Conservation (phyloP, 176 grass and related monocot genomes). For the Poa annua region DNA sequence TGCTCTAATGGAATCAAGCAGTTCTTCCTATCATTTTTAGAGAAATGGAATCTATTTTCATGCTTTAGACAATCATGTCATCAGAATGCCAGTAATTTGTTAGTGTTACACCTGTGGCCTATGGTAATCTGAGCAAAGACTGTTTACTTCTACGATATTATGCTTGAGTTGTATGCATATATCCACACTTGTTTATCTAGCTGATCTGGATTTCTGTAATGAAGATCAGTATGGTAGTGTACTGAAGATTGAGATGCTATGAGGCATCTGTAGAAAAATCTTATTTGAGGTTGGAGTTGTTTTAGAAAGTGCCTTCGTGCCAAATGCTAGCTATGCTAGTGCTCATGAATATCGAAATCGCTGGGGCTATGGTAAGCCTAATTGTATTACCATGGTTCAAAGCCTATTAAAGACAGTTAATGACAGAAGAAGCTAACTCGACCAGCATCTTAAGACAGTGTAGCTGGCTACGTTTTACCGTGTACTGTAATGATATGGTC, state of each 20-base stretch:
- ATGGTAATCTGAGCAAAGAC: neutral
- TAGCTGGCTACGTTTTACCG: neutral
- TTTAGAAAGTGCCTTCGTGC: slow-evolving; percentile 15
- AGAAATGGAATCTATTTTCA: too few relatives aligned
- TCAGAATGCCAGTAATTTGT: neutral
- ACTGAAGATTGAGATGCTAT: slow-evolving; percentile 23
- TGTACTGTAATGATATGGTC: neutral
- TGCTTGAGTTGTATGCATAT: neutral
- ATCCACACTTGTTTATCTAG: slow-evolving; percentile 18
- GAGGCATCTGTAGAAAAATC: slow-evolving; percentile 14
- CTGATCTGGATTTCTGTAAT: slow-evolving; percentile 17
- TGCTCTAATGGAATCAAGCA: slow-evolving; percentile 24
- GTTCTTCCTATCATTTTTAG: neutral
- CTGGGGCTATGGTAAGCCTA: neutral
- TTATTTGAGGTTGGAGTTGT: slow-evolving; percentile 19
- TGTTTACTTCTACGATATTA: neutral
- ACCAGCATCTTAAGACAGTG: too few relatives aligned
- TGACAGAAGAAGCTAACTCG: too few relatives aligned
- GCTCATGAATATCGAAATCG: neutral
- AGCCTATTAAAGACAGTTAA: neutral
- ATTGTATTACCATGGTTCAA: slow-evolving; percentile 3
- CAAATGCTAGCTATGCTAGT: slow-evolving; percentile 12
- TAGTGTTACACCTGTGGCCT: neutral
- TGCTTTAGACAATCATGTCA: neutral
- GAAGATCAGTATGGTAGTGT: slow-evolving; percentile 6